phyloP scores from a whole-genome alignment of 2,329 filamentous ascomycete species.

The Sporothrix protearum region DNA sequence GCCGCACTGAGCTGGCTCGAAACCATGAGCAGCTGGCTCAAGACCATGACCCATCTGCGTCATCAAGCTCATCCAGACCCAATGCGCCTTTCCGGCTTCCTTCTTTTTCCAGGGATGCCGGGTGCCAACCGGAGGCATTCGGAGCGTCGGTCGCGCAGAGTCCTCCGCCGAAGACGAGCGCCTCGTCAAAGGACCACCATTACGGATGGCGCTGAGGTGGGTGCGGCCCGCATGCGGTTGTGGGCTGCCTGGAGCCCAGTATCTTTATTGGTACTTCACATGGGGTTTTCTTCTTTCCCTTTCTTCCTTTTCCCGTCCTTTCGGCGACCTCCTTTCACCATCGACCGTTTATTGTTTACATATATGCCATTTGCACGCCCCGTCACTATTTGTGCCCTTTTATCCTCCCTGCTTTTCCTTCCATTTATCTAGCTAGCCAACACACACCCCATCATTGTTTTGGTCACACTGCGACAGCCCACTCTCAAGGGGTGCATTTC shows the following conservation, averaged over 20 bases:
- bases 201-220: constrained; percentile 3
- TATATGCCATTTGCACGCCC: background rate
- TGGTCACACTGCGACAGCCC: background rate
- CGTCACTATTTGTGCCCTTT: background rate
- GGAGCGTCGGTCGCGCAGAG: background rate
- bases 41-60: background rate
- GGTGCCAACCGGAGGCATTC: background rate
- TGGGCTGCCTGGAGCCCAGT: background rate
- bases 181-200: background rate
- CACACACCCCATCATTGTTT: background rate
- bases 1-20: background rate
- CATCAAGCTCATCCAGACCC: background rate
- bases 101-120: background rate
- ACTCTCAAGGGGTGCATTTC: background rate
- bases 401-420: background rate
- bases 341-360: background rate
- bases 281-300: too few relatives aligned
- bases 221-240: background rate
- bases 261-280: too few relatives aligned
- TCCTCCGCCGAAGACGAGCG: background rate
- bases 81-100: background rate
- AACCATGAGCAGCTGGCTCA: background rate
- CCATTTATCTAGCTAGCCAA: background rate
- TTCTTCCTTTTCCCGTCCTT: background rate
- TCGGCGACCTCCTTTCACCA: background rate